These are phyloP conservation scores for Myxozyma lipomycoides DNA, from an alignment of 805 yeast species.

Conservation along the genomic window DNA sequence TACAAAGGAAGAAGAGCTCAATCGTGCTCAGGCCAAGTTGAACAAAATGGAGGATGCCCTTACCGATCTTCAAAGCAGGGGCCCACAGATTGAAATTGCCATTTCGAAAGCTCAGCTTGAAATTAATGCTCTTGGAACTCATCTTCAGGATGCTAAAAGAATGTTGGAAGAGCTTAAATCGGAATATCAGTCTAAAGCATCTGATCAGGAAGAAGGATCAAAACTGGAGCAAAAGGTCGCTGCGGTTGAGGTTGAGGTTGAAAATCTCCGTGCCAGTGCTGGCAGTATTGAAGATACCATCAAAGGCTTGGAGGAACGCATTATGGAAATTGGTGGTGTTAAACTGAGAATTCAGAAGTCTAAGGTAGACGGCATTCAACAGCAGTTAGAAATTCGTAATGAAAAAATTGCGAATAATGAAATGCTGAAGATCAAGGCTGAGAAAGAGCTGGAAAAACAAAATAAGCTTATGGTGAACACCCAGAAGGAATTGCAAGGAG, in stretches of 20 bases:
- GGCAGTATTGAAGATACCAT: conserved; percentile 55
- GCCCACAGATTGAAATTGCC: conserved; percentile 64
- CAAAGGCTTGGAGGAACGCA: conserved; percentile 61
- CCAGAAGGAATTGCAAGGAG: conserved; percentile 44
- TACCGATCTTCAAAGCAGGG: conserved; percentile 54
- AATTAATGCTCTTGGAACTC: conserved; percentile 55
- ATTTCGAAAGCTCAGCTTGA: conserved; percentile 61
- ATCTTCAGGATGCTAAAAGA: conserved; percentile 46
- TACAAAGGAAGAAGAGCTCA: conserved; percentile 53
- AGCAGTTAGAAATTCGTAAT: conserved; percentile 57
- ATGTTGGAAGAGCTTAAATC: conserved; percentile 42
- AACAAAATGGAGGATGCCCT: conserved; percentile 58
- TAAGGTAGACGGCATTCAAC: conserved; percentile 70
- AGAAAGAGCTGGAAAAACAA: conserved; percentile 58
- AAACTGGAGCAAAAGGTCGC: conserved; percentile 29
- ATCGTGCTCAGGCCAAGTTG: conserved; percentile 34
- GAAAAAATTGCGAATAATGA: conserved; percentile 57
- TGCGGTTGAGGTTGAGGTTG: conserved; percentile 40
- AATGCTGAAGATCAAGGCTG: conserved; percentile 55
- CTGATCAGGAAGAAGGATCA: conserved; percentile 34
- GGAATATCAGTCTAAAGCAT: conserved; percentile 18
- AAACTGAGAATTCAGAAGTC: conserved; percentile 73
- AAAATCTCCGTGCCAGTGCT: conserved; percentile 51
- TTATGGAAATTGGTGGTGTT: conserved; percentile 90
- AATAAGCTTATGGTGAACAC: conserved; percentile 47